These are phyloP conservation scores for Alloteropsis semialata DNA, from an alignment of 176 grass and related monocot species.

Conservation along the genomic window DNA sequence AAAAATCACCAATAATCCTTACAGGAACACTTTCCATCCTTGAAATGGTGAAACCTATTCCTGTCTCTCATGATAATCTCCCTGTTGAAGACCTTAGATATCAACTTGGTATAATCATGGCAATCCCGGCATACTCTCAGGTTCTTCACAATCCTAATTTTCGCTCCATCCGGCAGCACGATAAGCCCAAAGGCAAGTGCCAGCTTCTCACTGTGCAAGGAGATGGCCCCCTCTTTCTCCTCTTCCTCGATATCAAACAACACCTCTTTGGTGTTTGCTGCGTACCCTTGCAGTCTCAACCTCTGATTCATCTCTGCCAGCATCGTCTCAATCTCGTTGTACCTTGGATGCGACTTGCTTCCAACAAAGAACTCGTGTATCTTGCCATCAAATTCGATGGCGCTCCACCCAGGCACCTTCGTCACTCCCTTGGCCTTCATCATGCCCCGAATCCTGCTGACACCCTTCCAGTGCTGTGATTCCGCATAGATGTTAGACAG, in stretches of 20 bases:
- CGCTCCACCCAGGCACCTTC: constrained; percentile 69
- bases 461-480: constrained; percentile 59
- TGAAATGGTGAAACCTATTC: constrained; percentile 91
- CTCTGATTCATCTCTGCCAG: constrained; percentile 51
- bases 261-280: constrained; percentile 61
- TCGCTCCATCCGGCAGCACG: constrained; percentile 28
- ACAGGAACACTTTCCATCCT: constrained; percentile 69
- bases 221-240: constrained; percentile 68
- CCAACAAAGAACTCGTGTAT: constrained; percentile 69
- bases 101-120: constrained; percentile 66
- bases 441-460: constrained; percentile 38
- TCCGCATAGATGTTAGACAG: constrained; percentile 79
- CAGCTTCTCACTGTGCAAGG: constrained; percentile 71
- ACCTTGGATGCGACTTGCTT: constrained; percentile 49
- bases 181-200: constrained; percentile 67
- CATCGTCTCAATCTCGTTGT: constrained; percentile 65
- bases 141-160: constrained; percentile 76
- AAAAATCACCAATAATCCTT: constrained; percentile 65
- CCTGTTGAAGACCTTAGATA: constrained; percentile 66
- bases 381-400: constrained; percentile 52
- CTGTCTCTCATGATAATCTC: constrained; percentile 81
- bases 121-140: constrained; percentile 69
- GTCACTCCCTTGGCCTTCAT: constrained; percentile 70
- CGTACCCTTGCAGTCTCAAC: constrained; percentile 52
- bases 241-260: constrained; percentile 80